These are phyloP conservation scores for Aspergillus puulaauensis DNA, from an alignment of 2,329 filamentous ascomycete genomes.

Conservation along the genomic window DNA sequence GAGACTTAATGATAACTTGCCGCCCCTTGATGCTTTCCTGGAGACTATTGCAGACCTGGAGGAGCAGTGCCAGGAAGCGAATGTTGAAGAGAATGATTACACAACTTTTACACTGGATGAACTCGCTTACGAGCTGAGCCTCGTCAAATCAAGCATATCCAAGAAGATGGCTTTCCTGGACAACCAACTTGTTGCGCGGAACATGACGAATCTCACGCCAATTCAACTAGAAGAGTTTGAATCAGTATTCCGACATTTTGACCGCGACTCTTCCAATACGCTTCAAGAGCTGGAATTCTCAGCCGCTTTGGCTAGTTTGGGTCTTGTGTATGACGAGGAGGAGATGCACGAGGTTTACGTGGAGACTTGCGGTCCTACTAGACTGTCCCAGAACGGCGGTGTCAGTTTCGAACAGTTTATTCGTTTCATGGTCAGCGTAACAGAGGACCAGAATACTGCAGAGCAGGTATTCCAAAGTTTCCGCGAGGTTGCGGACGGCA, in stretches of 20 bases:
- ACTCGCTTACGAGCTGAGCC: constrained; percentile 84
- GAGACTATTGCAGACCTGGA: constrained; percentile 84
- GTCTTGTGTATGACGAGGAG: constrained; percentile 92
- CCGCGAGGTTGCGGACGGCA: constrained; percentile 94
- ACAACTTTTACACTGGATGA: constrained; percentile 99
- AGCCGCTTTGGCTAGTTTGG: constrained; percentile 89
- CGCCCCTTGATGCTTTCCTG: constrained; percentile 87
- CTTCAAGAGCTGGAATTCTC: constrained; percentile 94
- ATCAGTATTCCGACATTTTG: constrained; percentile 96
- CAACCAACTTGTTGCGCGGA: constrained; percentile 96
- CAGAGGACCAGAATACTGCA: constrained; percentile 96
- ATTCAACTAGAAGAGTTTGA: constrained; percentile 99
- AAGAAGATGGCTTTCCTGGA: constrained; percentile 97
- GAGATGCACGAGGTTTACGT: constrained; percentile 97
- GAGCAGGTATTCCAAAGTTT: constrained; percentile 99
- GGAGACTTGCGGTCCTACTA: constrained; percentile 67
- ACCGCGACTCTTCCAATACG: constrained; percentile 86
- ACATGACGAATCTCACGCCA: constrained; percentile 97
- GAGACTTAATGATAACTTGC: constrained; percentile 78
- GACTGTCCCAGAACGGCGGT: constrained; percentile 61
- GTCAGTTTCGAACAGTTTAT: constrained; percentile 99
- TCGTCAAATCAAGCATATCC: constrained; percentile 87
- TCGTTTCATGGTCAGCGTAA: constrained; percentile 98
- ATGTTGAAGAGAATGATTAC: constrained; percentile 99
- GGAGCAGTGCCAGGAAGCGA: constrained; percentile 87